These are phyloP conservation scores for Neurospora intermedia DNA, from an alignment of 495 filamentous ascomycete species.

Conservation along the genomic window DNA sequence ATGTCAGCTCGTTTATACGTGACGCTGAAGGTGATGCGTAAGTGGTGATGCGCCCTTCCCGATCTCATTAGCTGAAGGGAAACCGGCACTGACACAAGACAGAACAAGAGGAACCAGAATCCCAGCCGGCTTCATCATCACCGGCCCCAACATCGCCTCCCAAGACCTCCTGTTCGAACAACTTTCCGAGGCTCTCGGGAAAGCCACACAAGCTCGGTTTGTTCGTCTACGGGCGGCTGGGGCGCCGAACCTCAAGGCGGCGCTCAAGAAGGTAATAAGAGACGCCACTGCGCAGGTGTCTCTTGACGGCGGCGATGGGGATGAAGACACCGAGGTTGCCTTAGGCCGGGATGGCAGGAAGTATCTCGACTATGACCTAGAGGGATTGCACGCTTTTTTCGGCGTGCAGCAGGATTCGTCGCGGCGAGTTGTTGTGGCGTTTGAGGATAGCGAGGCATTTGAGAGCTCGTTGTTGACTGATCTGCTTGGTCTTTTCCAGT, in stretches of 20 bases:
- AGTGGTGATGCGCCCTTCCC: constrained; percentile 15
- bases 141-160: constrained; percentile 77
- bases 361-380: constrained; percentile 84
- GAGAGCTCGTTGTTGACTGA: constrained; percentile 69
- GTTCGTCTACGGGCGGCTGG: constrained; percentile 71
- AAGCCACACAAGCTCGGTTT: constrained; percentile 40
- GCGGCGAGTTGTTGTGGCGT: constrained; percentile 58
- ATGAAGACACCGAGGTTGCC: constrained; percentile 37
- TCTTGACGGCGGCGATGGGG: constrained; percentile 26
- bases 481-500: constrained; percentile 69
- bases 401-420: constrained; percentile 40
- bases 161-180: constrained; percentile 63
- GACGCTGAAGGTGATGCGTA: constrained; percentile 28
- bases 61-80: background rate
- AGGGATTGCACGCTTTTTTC: constrained; percentile 59
- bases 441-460: constrained; percentile 90
- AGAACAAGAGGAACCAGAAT: constrained; percentile 32
- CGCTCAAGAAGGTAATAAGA: constrained; percentile 73
- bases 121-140: constrained; percentile 70
- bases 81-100: constrained; percentile 7
- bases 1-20: constrained; percentile 57
- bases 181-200: constrained; percentile 44
- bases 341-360: constrained; percentile 50
- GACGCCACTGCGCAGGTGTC: constrained; percentile 22
- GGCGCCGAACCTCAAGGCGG: constrained; percentile 69